Evolutionary conservation across 108 stramenopile species (phyloP).

Genomic region (Nitzschia palea): DNA sequence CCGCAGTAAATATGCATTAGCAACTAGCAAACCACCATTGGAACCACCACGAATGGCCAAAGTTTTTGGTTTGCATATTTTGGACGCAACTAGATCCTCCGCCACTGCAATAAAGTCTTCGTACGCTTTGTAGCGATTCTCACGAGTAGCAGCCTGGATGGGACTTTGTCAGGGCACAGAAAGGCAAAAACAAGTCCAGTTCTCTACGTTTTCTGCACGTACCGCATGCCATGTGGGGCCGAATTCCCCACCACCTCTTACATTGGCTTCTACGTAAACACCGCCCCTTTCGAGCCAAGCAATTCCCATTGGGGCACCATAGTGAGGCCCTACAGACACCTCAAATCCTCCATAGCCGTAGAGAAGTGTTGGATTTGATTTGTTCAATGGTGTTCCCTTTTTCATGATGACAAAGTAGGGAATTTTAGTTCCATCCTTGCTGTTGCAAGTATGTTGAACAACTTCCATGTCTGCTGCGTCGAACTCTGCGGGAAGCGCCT

Average conservation of each 20-base stretch:
- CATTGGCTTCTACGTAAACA: conserved; percentile 93
- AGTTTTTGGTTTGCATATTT: conserved; percentile 69
- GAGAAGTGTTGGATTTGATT: conserved; percentile 60
- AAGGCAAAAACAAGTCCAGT: too few relatives aligned
- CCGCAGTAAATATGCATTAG: conserved; percentile 72
- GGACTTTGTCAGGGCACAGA: too few relatives aligned
- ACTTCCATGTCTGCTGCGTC: conserved; percentile 63
- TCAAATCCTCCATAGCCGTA: conserved; percentile 97
- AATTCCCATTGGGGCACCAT: conserved; percentile 71
- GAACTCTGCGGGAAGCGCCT: conserved; percentile 65
- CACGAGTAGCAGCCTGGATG: conserved; percentile 83
- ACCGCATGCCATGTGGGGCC: conserved; percentile 85
- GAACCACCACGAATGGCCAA: conserved; percentile 91
- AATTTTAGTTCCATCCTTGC: conserved; percentile 83
- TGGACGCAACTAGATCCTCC: conserved; percentile 62
- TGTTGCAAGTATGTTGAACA: conserved; percentile 65
- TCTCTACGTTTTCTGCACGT: too few relatives aligned
- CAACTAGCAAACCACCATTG: conserved; percentile 90
- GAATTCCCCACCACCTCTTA: conserved; percentile 95
- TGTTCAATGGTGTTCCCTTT: conserved; percentile 51
- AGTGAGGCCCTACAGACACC: conserved; percentile 90
- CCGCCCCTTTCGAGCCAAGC: conserved; percentile 93
- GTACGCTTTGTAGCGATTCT: conserved; percentile 85
- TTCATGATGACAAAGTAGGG: conserved; percentile 80
- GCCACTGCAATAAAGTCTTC: conserved; percentile 94